phyloP scores from a whole-genome alignment of 2,329 filamentous ascomycete species.

The Fusarium oxysporum region DNA sequence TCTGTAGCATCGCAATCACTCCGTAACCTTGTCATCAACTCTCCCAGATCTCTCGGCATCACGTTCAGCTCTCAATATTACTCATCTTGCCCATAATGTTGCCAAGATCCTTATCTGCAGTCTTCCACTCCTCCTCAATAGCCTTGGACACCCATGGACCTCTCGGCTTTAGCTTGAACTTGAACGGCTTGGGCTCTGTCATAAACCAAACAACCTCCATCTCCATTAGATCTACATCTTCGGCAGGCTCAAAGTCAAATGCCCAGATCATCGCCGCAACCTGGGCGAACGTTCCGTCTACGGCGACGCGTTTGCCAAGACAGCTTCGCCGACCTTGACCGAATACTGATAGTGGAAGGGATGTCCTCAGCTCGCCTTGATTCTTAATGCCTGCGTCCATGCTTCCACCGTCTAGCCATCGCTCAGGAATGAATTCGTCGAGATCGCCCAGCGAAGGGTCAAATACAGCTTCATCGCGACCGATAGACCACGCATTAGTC shows the following conservation, averaged over 20 bases:
- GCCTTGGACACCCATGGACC: not conserved
- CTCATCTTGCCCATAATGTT: not conserved
- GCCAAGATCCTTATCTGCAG: not conserved
- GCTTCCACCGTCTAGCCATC: not conserved
- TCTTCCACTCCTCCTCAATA: not conserved
- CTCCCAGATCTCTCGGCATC: rapidly evolving
- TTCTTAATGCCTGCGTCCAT: not conserved
- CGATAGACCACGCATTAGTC: not conserved
- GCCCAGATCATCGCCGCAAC: not conserved
- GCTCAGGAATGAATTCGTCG: not conserved
- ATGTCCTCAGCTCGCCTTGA: not conserved
- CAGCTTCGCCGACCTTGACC: not conserved
- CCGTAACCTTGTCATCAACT: not conserved
- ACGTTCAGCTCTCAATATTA: not conserved
- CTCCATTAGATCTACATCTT: not conserved
- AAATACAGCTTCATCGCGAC: not conserved
- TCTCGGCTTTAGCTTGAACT: not conserved
- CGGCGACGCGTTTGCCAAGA: not conserved
- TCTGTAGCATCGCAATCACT: rapidly evolving
- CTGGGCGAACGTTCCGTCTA: not conserved
- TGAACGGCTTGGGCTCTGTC: not conserved
- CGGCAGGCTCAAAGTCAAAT: not conserved
- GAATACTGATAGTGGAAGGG: not conserved
- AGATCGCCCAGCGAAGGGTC: not conserved
- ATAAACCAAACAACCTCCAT: not conserved